Base-by-base conservation (phyloP, 2,329 filamentous ascomycete genomes). In the Exophiala xenobiotica region DNA sequence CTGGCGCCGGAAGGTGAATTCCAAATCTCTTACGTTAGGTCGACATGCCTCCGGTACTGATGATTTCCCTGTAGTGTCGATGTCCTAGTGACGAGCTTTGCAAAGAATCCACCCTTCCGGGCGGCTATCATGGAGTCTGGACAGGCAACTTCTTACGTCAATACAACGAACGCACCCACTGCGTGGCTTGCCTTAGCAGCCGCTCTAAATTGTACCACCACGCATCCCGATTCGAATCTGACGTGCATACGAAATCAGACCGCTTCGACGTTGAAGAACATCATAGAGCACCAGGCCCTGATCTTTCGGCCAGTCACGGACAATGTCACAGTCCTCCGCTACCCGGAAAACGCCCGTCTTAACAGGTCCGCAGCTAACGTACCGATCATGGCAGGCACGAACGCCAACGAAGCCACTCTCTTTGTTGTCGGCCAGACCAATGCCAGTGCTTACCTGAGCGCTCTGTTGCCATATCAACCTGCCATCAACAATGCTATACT, bases 111-210 rank as follows among this genome's bases (percentile, higher is more conserved):
- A n/a, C 59, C 58, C 14, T 65, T 66, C 53, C 60, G 53, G 14
- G 63, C 59, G 7, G 64, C 60, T 12, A 64, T 65, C 41, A 57
- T 61, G 37, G 43, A 65, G 38, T 64, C 61, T 19, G 56, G 56
- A 26, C 58, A 60, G 29, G 57, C 57, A 29, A 56, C 57, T 20
- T 57, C 60, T 11, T 22, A 23, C 16, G 31, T 38, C 3, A 14
- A 27, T 16, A 9, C 19, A 20, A 12, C 22, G n/a, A 29, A 41
- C 18, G 35, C 40, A 12, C 20, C 33, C 14, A 18, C 31, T 7
- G 27, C n/a, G 6, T 54, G 51, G 51, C 3, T 14, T 3, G 19
- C 14, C 2, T 18, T 54, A 9, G 39, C 42, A 6, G 29, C 12
- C 11, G 29, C 9, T 6, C 41, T 54, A 2, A 50, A 54, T 33